phyloP scores from a whole-genome alignment of 768 basidiomycete genomes.

The Boletus speciosus region DNA sequence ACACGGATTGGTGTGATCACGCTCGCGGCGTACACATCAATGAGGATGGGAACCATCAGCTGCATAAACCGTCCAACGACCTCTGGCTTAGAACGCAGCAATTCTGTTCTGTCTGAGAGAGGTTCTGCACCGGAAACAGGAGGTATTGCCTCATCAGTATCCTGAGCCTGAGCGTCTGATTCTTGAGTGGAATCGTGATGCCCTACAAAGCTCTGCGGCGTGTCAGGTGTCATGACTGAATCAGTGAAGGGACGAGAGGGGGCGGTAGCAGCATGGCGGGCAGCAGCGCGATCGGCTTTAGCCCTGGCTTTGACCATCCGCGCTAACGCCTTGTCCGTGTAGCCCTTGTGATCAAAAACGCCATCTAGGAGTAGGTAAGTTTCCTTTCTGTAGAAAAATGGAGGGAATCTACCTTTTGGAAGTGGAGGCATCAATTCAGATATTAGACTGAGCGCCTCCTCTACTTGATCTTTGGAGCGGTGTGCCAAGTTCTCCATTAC shows the following conservation, averaged over 20 bases:
- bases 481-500: slow-evolving; percentile 98
- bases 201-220: slow-evolving; percentile 10
- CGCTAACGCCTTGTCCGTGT: slow-evolving; percentile 81
- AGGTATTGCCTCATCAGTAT: slow-evolving; percentile 38
- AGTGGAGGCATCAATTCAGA: slow-evolving; percentile 92
- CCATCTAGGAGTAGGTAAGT: slow-evolving; percentile 57
- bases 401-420: slow-evolving; percentile 65
- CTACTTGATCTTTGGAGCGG: slow-evolving; percentile 94
- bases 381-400: neutral
- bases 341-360: slow-evolving; percentile 88
- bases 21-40: slow-evolving; percentile 99
- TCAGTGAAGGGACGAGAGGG: slow-evolving; percentile 29
- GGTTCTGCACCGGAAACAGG: slow-evolving; percentile 32
- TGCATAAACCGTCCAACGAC: slow-evolving; percentile 84
- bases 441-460: slow-evolving; percentile 85
- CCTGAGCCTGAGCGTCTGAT: slow-evolving; percentile 40
- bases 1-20: slow-evolving; percentile 83
- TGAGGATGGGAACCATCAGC: slow-evolving; percentile 86
- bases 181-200: slow-evolving; percentile 27
- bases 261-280: slow-evolving; percentile 48
- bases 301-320: slow-evolving; percentile 78
- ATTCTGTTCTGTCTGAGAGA: slow-evolving; percentile 58
- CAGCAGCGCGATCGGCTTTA: slow-evolving; percentile 75
- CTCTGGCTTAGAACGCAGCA: slow-evolving; percentile 70
- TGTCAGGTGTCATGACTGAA: slow-evolving; percentile 21